Evolutionary conservation across 2,329 filamentous ascomycete genomes (phyloP).

Genomic region (Sporothrix phasma): DNA sequence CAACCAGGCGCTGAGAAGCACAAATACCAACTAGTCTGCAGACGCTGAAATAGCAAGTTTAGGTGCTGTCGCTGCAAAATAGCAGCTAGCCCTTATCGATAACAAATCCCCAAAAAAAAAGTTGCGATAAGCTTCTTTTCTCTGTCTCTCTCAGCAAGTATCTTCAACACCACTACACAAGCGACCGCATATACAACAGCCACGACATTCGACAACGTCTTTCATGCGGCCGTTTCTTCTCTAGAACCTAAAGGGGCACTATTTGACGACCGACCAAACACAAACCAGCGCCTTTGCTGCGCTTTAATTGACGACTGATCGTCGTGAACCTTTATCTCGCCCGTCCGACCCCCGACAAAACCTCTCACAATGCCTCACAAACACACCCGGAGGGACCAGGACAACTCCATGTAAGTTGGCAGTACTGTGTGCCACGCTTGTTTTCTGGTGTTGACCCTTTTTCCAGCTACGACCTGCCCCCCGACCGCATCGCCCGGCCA

Average conservation of each 20-base stretch:
- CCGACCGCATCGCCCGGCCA: slow-evolving; percentile 39
- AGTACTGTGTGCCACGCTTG: too few relatives aligned
- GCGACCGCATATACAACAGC: neutral
- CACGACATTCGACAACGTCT: neutral
- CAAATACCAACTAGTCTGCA: too few relatives aligned
- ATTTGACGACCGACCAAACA: neutral
- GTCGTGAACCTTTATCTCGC: neutral
- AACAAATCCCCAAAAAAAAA: neutral
- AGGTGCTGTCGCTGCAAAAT: neutral
- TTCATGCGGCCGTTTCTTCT: neutral
- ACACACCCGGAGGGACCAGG: slow-evolving; percentile 58
- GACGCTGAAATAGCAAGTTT: too few relatives aligned
- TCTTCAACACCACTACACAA: neutral
- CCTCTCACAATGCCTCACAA: slow-evolving; percentile 65
- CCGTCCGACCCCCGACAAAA: neutral
- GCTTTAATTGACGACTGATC: neutral
- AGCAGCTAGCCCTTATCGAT: neutral
- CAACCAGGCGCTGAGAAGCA: too few relatives aligned
- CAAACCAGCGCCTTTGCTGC: neutral
- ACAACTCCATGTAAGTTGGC: slow-evolving; percentile 40
- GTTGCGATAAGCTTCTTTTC: neutral
- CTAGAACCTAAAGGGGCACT: neutral
- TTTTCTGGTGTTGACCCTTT: too few relatives aligned
- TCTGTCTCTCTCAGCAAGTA: neutral
- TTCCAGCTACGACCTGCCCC: slow-evolving; percentile 40